Conservation (phyloP, 2,329 filamentous ascomycete genomes). For the Cercospora sp. region DNA sequence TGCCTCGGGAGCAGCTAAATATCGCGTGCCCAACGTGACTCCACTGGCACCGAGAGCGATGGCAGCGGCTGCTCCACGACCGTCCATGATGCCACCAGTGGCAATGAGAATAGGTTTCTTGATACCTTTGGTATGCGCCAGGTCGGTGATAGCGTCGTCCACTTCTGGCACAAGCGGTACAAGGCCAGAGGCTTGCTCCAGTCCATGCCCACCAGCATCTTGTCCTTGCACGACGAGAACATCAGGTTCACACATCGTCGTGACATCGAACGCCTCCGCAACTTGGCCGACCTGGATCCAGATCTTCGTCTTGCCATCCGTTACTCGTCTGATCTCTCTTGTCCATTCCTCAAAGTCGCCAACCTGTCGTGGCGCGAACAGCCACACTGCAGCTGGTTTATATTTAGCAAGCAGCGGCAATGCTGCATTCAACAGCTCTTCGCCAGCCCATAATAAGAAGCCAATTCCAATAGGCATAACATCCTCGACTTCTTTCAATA, state of each 20-base stretch:
- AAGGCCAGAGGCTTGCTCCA: constrained; percentile 55
- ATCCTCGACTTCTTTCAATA: constrained; percentile 24
- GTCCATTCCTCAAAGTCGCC: constrained; percentile 41
- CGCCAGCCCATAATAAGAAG: constrained; percentile 58
- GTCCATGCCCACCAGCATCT: constrained; percentile 66
- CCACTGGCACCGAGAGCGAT: constrained; percentile 56
- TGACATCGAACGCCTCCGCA: constrained; percentile 53
- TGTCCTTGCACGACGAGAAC: constrained; percentile 63
- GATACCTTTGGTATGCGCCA: constrained; percentile 21
- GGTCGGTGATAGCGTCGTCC: constrained; percentile 46
- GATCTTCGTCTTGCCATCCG: constrained; percentile 47
- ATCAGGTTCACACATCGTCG: constrained; percentile 53
- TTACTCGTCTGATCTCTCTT: constrained; percentile 35
- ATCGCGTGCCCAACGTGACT: constrained; percentile 63
- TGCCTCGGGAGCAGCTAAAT: constrained; percentile 56
- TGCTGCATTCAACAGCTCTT: constrained; percentile 44
- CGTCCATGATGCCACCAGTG: constrained; percentile 61
- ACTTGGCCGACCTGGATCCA: constrained; percentile 66
- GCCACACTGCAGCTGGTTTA: constrained; percentile 63
- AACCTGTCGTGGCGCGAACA: constrained; percentile 60
- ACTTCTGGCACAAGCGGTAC: constrained; percentile 61
- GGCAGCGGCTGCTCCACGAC: constrained; percentile 57
- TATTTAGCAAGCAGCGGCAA: constrained; percentile 53
- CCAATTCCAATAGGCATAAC: constrained; percentile 59
- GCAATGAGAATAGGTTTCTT: constrained; percentile 50